Conservation (phyloP, 768 basidiomycete species). For the Cytidiella melzeri region DNA sequence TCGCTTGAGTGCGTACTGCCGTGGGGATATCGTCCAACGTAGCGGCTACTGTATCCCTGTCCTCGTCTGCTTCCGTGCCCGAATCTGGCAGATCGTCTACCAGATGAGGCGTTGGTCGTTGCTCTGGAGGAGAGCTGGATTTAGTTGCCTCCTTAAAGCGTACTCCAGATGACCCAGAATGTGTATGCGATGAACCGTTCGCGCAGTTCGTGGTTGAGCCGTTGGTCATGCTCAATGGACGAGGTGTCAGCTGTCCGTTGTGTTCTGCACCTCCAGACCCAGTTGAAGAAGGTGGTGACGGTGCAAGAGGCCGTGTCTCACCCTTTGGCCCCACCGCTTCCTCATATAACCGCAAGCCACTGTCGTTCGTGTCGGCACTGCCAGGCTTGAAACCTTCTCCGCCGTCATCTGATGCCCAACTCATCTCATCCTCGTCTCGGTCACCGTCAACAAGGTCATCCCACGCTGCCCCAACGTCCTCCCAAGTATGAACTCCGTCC, state of each 20-base stretch:
- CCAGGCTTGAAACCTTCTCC: conserved; percentile 26
- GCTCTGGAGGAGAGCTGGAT: background rate
- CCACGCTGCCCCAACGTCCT: conserved; percentile 50
- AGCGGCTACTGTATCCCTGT: conserved; percentile 12
- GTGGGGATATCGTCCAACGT: conserved; percentile 14
- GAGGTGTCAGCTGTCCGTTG: conserved; percentile 6
- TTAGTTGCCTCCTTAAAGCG: conserved; percentile 14
- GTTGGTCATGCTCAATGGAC: conserved; percentile 3
- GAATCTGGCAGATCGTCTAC: conserved; percentile 15
- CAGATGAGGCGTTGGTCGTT: background rate
- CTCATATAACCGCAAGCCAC: conserved; percentile 9
- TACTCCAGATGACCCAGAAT: conserved; percentile 11
- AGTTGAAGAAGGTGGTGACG: conserved; percentile 7
- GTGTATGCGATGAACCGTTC: background rate
- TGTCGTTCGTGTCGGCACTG: conserved; percentile 1
- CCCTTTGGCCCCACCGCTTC: conserved; percentile 41
- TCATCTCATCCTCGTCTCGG: conserved; percentile 37
- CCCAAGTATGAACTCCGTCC: conserved; percentile 38
- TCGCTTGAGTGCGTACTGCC: conserved; percentile 17
- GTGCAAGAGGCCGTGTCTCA: conserved; percentile 32
- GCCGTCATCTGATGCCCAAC: conserved; percentile 44
- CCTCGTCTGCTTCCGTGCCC: conserved; percentile 16
- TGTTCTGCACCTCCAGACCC: background rate
- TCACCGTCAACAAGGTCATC: conserved; percentile 31
- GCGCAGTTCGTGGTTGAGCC: too few relatives aligned